phyloP scores from a whole-genome alignment of 257 asterid genomes.

The Primulina huaijiensis region DNA sequence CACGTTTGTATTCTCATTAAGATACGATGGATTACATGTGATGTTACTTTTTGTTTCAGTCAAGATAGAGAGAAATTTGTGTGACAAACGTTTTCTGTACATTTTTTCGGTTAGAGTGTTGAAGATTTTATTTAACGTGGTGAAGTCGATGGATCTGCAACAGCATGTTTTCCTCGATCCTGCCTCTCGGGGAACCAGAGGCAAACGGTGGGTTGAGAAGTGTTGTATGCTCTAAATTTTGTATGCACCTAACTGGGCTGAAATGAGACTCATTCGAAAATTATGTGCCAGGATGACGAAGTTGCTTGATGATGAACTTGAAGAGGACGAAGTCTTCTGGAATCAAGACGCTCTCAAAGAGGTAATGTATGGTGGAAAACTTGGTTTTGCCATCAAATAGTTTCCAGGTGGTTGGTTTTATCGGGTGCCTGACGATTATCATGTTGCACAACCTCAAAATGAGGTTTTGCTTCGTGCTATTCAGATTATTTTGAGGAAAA shows the following conservation, averaged over 20 bases:
- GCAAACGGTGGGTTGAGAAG: constrained; percentile 59
- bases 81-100: too few species aligned
- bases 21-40: too few species aligned
- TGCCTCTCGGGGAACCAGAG: constrained; percentile 78
- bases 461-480: not conserved
- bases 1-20: too few species aligned
- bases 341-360: constrained; percentile 96
- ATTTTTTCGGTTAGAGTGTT: too few species aligned
- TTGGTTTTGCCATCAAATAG: not conserved
- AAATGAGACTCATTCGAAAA: constrained; percentile 14
- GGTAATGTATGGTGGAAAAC: constrained; percentile 30
- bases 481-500: too few species aligned
- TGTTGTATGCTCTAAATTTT: constrained; percentile 11
- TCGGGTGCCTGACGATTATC: not conserved
- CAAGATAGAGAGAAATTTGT: too few species aligned
- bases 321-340: constrained; percentile 91
- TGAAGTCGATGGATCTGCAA: constrained; percentile 25
- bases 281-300: constrained; percentile 66
- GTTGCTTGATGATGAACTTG: constrained; percentile 79
- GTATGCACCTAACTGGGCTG: constrained; percentile 9
- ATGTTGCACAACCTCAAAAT: not conserved
- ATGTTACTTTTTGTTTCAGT: too few species aligned
- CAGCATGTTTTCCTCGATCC: constrained; percentile 65
- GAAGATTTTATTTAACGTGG: too few species aligned
- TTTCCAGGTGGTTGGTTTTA: constrained; percentile 2